phyloP scores from a whole-genome alignment of 78 protist genomes.

The Dictyostelium firmibasis region DNA sequence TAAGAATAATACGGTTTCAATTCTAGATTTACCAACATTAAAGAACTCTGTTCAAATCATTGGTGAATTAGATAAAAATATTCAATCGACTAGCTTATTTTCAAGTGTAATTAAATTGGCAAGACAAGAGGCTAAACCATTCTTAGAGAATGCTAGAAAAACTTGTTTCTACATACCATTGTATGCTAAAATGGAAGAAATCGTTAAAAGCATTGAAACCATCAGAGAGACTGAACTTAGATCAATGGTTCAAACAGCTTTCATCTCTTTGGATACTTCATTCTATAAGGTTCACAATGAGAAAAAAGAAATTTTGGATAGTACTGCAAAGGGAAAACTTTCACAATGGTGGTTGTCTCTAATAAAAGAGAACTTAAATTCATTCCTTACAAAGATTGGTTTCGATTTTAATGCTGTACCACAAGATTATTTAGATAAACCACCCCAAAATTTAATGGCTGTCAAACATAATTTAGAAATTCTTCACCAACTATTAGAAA shows the following conservation, averaged over 20 bases:
- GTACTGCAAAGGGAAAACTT: slow-evolving; percentile 26
- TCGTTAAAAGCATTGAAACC: slow-evolving; percentile 21
- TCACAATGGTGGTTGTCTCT: slow-evolving; percentile 41
- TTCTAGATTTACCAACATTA: slow-evolving; percentile 27
- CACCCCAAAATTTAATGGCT: slow-evolving; percentile 20
- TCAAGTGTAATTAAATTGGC: background rate
- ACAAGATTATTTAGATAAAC: slow-evolving; percentile 50
- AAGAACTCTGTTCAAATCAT: background rate
- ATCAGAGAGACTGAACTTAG: slow-evolving; percentile 38
- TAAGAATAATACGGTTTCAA: background rate
- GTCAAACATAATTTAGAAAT: slow-evolving; percentile 30
- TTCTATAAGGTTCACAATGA: background rate
- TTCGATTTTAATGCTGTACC: slow-evolving; percentile 52
- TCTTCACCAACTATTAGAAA: slow-evolving; percentile 7
- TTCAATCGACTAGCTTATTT: background rate
- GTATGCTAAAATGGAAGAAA: slow-evolving; percentile 38
- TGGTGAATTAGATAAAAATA: slow-evolving; percentile 5
- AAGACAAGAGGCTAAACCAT: slow-evolving; percentile 42
- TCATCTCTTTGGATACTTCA: slow-evolving; percentile 4
- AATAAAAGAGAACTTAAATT: slow-evolving; percentile 11
- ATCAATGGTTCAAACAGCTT: background rate
- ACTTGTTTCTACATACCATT: slow-evolving; percentile 69
- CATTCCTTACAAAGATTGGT: slow-evolving; percentile 8
- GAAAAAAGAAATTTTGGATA: slow-evolving; percentile 49
- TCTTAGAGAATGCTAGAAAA: slow-evolving; percentile 47